A percentile compares a stretch with the other conserved stretches of the same genome.
These are phyloP conservation scores for Suillus lakei DNA, from an alignment of 768 basidiomycete species.

Conservation along the genomic window DNA sequence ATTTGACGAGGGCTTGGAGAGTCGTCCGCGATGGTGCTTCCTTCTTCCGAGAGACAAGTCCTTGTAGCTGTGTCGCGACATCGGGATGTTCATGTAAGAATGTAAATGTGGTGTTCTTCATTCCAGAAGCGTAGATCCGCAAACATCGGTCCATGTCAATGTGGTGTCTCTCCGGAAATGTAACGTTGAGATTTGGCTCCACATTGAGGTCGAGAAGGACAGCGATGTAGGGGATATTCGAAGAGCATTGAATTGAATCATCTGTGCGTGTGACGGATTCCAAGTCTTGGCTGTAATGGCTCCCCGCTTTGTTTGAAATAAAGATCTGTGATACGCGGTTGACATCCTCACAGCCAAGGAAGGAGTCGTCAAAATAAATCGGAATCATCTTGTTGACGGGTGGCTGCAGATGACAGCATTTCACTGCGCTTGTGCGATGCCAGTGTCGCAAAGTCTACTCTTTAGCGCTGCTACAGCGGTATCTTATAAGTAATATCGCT, in stretches of 20 bases:
- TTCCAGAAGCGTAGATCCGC: background rate
- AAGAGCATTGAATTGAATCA: no score
- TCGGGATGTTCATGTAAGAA: background rate
- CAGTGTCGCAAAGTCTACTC: constrained; percentile 19
- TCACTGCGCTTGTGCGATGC: no score
- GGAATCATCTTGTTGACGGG: constrained; percentile 18
- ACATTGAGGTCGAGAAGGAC: constrained; percentile 1
- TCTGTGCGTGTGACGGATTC: no score
- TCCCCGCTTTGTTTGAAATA: constrained; percentile 22
- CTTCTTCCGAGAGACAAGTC: no score
- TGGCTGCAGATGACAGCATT: constrained; percentile 19
- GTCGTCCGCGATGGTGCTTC: no score
- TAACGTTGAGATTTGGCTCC: no score
- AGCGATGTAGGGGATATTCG: no score
- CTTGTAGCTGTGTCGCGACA: no score
- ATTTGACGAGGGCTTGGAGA: no score
- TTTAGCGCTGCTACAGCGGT: background rate
- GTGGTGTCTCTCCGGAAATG: no score
- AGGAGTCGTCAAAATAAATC: constrained; percentile 14
- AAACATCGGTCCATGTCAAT: no score
- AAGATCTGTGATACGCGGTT: constrained; percentile 17
- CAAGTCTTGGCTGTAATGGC: no score
- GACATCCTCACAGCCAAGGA: background rate
- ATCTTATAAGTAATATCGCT: background rate
- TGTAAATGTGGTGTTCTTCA: background rate